Conservation (phyloP, 2,329 filamentous ascomycete genomes). For the Xylariaceae sp. region DNA sequence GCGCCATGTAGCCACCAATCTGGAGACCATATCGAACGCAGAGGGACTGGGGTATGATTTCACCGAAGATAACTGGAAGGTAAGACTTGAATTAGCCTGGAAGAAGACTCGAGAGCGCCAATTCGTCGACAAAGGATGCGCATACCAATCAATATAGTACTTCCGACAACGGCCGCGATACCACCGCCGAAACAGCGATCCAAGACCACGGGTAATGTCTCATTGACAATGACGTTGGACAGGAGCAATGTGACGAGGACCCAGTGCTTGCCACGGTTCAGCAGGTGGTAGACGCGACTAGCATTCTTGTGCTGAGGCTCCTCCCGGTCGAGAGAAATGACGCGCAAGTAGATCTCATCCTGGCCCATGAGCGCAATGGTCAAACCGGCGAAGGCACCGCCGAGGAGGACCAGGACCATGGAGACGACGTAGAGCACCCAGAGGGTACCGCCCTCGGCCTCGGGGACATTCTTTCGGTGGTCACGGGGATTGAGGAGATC, state of each 20-base stretch:
- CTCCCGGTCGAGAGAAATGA: constrained; percentile 79
- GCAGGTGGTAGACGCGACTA: constrained; percentile 68
- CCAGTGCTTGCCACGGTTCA: constrained; percentile 94
- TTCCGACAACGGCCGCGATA: constrained; percentile 88
- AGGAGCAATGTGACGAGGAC: constrained; percentile 89
- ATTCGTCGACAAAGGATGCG: constrained; percentile 4
- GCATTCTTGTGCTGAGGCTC: constrained; percentile 85
- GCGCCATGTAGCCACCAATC: constrained; percentile 91
- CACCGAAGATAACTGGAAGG: constrained; percentile 83
- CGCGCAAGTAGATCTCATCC: constrained; percentile 96
- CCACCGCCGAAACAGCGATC: constrained; percentile 91
- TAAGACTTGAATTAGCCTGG: constrained; percentile 29
- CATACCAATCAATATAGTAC: constrained; percentile 88
- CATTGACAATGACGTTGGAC: constrained; percentile 97
- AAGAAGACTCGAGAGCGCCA: neutral
- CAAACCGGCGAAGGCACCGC: constrained; percentile 89
- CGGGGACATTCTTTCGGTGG: constrained; percentile 41
- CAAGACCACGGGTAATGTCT: constrained; percentile 89
- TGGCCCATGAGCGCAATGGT: constrained; percentile 75
- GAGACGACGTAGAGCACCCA: constrained; percentile 81
- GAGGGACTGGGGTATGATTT: constrained; percentile 91
- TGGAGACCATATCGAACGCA: constrained; percentile 94
- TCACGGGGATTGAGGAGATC: constrained; percentile 32
- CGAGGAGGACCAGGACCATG: constrained; percentile 73
- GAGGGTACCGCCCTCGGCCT: constrained; percentile 57